phyloP scores from a whole-genome alignment of 768 basidiomycete genomes.

The Boletus huronensis region DNA sequence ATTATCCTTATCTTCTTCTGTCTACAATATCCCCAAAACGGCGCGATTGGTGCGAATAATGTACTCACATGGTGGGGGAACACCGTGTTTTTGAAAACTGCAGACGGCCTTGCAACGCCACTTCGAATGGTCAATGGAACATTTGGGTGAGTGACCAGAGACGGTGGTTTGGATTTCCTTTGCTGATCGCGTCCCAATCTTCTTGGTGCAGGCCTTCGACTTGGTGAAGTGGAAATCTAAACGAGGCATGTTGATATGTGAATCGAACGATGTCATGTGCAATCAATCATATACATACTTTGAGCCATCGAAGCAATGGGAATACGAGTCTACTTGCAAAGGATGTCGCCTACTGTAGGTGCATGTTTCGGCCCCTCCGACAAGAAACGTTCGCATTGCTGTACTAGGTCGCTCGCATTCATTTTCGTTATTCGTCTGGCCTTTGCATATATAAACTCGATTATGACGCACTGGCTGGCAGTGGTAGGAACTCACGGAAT shows the following conservation, averaged over 20 bases:
- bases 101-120: slow-evolving; percentile 22
- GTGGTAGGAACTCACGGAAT: too few species aligned
- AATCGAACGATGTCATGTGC: not conserved
- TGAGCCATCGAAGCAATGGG: not conserved
- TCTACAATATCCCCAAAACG: slow-evolving; percentile 61
- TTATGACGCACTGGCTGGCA: too few species aligned
- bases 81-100: slow-evolving; percentile 34
- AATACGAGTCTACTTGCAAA: not conserved
- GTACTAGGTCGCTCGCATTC: not conserved
- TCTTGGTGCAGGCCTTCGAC: slow-evolving; percentile 9
- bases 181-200: not conserved
- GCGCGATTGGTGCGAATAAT: slow-evolving; percentile 52
- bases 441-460: not conserved
- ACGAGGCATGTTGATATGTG: not conserved
- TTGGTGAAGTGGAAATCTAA: slow-evolving; percentile 6
- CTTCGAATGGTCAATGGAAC: slow-evolving; percentile 16
- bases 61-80: slow-evolving; percentile 73
- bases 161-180: not conserved
- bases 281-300: not conserved
- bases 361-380: not conserved
- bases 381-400: not conserved
- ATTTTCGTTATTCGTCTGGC: not conserved
- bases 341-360: not conserved
- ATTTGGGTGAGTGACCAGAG: slow-evolving; percentile 26
- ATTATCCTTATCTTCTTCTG: slow-evolving; percentile 57